A percentile compares a stretch with the other conserved stretches of the same genome.
These are phyloP conservation scores for Fusarium austroafricanum DNA, from an alignment of 2,329 filamentous ascomycete species.

Conservation along the genomic window DNA sequence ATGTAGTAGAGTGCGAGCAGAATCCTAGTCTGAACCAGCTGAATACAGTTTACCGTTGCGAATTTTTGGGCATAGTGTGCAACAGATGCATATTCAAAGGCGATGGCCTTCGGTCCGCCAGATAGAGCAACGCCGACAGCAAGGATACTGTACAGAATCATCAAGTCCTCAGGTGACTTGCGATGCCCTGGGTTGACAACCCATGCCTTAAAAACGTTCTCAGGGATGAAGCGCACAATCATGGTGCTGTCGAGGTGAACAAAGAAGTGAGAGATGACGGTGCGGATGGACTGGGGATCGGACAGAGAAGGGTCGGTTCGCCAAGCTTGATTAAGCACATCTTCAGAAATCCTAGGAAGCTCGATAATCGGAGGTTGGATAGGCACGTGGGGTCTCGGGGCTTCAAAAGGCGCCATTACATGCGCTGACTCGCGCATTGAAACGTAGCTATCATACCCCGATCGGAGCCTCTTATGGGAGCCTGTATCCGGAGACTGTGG, in stretches of 20 bases:
- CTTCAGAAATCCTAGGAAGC: conserved; percentile 61
- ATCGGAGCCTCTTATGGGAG: conserved; percentile 62
- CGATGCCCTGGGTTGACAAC: conserved; percentile 50
- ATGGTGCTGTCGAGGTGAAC: conserved; percentile 56
- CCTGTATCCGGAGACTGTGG: conserved; percentile 50
- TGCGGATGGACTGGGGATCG: conserved; percentile 55
- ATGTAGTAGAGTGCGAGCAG: conserved; percentile 75
- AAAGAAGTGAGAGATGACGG: conserved; percentile 57
- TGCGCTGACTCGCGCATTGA: conserved; percentile 50
- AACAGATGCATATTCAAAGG: conserved; percentile 60
- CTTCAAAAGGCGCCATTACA: conserved; percentile 51
- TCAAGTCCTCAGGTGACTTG: conserved; percentile 58
- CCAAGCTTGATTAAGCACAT: conserved; percentile 62
- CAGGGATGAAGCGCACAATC: conserved; percentile 57
- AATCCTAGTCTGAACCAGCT: conserved; percentile 75
- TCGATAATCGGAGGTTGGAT: conserved; percentile 55
- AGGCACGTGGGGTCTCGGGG: conserved; percentile 51
- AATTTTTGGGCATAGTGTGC: conserved; percentile 65
- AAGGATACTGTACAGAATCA: conserved; percentile 59
- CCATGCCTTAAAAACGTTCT: conserved; percentile 55
- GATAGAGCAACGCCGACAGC: conserved; percentile 55
- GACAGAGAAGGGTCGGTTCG: conserved; percentile 61
- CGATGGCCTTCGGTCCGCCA: conserved; percentile 53
- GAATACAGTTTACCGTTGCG: conserved; percentile 55
- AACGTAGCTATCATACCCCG: conserved; percentile 61